Base-by-base conservation (phyloP, 805 yeast genomes). In the Zygosaccharomyces bailii region DNA sequence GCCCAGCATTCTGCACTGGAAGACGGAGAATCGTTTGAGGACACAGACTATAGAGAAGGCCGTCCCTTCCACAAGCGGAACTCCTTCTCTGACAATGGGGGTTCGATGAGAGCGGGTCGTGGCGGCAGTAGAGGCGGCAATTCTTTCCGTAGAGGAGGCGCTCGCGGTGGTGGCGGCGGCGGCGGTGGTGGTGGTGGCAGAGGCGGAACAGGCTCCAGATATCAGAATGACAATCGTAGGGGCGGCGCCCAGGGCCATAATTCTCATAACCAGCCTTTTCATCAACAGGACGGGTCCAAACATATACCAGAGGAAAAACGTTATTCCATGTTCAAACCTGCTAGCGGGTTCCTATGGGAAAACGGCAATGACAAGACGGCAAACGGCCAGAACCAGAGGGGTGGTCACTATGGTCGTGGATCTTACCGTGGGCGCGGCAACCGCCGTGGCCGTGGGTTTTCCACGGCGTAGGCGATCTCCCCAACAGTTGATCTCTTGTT, bases 321-420 rank as follows among this genome's bases (percentile, higher is more conserved):
- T 14, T 55, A 54, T 44, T 60, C 65, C 11, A 44, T 61, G 24
- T 62, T 62, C 42, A 57, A 56, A 42, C 67, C 67, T 32, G 67
- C 67, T 17, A 59, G 64, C 47, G 61, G 65, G 34, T 62, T 62
- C 45, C 48, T 62, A 34, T 44, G 53, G 31, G 42, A 45, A 16
- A 48, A 46, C 24, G 49, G 52, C 2, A 46, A 45, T 37, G 50
- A 48, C 24, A 44, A 39, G 27, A 17, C 45, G 30, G 39, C 30
- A 34, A 42, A 48, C 19, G 36, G 42, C 23, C 51, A 52, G 32
- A 51, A 50, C 16, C 38, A 44, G 35, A 51, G 55, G 42, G 55
- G 57, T 27, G 55, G 56, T 11, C 44, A 36, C 18, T 36, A 29
- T 17, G 39, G 36, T 19, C 45, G 45, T 29, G 44, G 44, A 9